phyloP scores from a whole-genome alignment of 495 filamentous ascomycete genomes.

The Xylaria nigripes region DNA sequence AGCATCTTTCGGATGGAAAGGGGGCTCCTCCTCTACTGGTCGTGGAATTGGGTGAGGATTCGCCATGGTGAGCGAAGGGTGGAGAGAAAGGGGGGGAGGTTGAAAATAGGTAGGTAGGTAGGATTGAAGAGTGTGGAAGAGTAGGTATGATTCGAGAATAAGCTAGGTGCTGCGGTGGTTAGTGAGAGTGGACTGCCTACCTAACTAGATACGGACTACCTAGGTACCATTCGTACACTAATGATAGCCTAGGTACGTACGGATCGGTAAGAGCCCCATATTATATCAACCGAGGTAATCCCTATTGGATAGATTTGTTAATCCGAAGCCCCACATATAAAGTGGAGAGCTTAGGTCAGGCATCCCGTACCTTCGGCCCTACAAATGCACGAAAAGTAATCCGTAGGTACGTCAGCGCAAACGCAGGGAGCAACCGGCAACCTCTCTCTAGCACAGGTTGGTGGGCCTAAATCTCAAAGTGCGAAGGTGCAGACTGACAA shows the following conservation, averaged over 20 bases:
- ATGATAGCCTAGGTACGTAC: neutral
- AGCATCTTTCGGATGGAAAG: constrained; percentile 73
- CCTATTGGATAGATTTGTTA: neutral
- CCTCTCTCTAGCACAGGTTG: neutral
- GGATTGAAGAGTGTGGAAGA: neutral
- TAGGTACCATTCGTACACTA: no score
- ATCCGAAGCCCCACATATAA: neutral
- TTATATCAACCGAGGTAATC: neutral
- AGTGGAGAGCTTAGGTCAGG: no score
- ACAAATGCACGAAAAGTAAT: neutral
- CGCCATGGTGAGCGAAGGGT: constrained; percentile 25
- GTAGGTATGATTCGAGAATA: neutral
- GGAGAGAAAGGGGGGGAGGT: neutral
- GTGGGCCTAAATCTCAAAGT: no score
- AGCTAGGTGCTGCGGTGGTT: no score
- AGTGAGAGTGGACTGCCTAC: no score
- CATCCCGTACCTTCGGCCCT: neutral
- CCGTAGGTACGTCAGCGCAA: neutral
- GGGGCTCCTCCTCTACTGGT: constrained; percentile 16
- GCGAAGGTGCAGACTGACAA: neutral
- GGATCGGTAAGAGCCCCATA: no score
- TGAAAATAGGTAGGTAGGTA: neutral
- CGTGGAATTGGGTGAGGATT: constrained; percentile 15
- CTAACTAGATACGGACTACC: no score
- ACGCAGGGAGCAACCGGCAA: neutral